These are phyloP conservation scores for Terfezia boudieri DNA, from an alignment of 495 filamentous ascomycete species.

Conservation along the genomic window DNA sequence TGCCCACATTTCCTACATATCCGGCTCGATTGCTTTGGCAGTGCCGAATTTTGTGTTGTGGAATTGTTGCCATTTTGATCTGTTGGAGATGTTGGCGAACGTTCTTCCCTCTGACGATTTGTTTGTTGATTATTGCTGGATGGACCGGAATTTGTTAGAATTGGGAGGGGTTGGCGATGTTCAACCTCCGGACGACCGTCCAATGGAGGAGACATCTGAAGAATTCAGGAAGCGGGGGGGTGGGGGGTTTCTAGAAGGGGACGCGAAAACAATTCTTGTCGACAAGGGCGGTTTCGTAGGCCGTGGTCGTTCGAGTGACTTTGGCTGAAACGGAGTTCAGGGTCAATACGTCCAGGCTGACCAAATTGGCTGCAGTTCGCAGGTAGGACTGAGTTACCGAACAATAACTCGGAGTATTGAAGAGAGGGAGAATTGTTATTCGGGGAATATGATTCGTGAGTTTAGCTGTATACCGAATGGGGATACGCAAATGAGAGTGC, in stretches of 20 bases:
- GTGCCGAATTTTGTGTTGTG: not conserved
- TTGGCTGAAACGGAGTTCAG: no score
- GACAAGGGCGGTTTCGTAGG: no score
- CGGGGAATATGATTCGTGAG: no score
- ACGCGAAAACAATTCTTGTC: no score
- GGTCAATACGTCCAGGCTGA: no score
- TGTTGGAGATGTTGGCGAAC: not conserved
- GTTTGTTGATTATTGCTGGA: not conserved
- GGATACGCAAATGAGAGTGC: no score
- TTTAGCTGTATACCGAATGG: no score
- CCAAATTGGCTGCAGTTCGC: no score
- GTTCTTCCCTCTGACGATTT: not conserved
- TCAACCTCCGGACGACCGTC: slow-evolving; percentile 7
- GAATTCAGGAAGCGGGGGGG: not conserved
- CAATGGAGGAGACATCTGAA: slow-evolving; percentile 19
- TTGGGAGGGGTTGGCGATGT: not conserved
- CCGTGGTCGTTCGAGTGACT: no score
- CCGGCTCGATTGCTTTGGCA: slow-evolving; percentile 18
- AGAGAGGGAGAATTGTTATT: no score
- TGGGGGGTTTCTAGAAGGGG: not conserved
- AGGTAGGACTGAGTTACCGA: no score
- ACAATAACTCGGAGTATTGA: no score
- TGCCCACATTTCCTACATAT: slow-evolving; percentile 77
- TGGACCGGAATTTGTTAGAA: not conserved
- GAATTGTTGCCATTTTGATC: not conserved